Conservation (phyloP, 352 stramenopile species). For the Halophytophthora polymorphica region DNA sequence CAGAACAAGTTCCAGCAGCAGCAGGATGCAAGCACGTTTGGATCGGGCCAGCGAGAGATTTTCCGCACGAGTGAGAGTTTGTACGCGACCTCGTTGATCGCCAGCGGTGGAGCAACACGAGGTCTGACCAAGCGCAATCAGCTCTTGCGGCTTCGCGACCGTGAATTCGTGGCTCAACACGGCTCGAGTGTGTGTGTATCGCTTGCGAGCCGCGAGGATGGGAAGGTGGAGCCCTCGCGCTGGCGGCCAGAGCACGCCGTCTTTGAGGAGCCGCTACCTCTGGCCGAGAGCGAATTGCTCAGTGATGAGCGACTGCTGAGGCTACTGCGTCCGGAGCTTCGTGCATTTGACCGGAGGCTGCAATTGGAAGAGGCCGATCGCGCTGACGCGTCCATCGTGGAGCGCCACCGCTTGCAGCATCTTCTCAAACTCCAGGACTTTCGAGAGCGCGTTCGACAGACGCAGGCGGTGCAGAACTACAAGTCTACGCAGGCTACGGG, state of each 20-base stretch:
- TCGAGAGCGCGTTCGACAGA: slow-evolving; percentile 43
- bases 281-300: slow-evolving; percentile 58
- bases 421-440: slow-evolving; percentile 66
- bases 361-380: slow-evolving; percentile 38
- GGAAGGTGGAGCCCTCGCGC: slow-evolving; percentile 19
- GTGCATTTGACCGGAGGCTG: slow-evolving; percentile 49
- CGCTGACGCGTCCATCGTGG: slow-evolving; percentile 36
- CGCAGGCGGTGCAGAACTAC: slow-evolving; percentile 22
- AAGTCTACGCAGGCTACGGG: slow-evolving; percentile 17
- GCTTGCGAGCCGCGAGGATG: slow-evolving; percentile 11
- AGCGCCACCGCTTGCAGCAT: slow-evolving; percentile 40
- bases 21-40: slow-evolving; percentile 29
- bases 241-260: slow-evolving; percentile 28
- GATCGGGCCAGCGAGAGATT: slow-evolving; percentile 15
- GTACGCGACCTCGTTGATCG: not conserved
- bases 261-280: slow-evolving; percentile 67
- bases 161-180: slow-evolving; percentile 39
- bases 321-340: slow-evolving; percentile 61
- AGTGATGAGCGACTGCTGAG: slow-evolving; percentile 53
- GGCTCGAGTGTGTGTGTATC: slow-evolving; percentile 43
- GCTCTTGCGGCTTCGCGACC: slow-evolving; percentile 53
- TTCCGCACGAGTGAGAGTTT: not conserved
- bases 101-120: slow-evolving; percentile 13
- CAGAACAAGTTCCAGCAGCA: slow-evolving; percentile 37
- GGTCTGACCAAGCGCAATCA: slow-evolving; percentile 66